Evolutionary conservation across 768 basidiomycete genomes (phyloP), one percentile per base, ranked within the genome.

Genomic region (Cystobasidium ongulense): DNA sequence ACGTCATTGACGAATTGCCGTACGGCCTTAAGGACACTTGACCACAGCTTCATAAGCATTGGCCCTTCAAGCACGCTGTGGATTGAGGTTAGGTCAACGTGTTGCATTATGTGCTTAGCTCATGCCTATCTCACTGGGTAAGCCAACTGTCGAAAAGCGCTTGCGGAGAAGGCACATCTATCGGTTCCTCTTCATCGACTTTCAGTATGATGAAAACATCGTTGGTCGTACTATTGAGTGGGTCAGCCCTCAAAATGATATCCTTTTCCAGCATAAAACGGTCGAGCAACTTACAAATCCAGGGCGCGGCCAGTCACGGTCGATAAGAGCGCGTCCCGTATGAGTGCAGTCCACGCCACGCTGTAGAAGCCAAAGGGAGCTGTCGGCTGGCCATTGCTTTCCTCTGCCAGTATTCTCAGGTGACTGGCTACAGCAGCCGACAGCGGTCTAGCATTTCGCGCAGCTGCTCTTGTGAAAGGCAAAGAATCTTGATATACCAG

Each of bases 11-110:
- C 54, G 27, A 71, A 71, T 17, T 10, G 36, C n/a, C 68, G 50
- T 11, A 23, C 38, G 1, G 23, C 46, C 52, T 46, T 8, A 11
- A 71, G 50, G 2, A 54, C 68, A 18, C 33, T 25, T n/a, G 68
- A 53, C 68, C 68, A 71, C 2, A 71, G 18, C 53, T 71, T 53
- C 68, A 71, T 71, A 1, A 71, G 68, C 13, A 13, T 27, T 18
- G 53, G 33, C 3, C 68, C 68, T 39, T 71, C 68, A 4, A 43
- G 17, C 13, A 17, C 2, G 36, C 35, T 61, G 29, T 8, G 17
- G 23, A 39, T 33, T 8, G 11, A 36, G 33, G 61, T 39, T 23
- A 39, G 31, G 13, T n/a, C 27, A 31, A 15, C 15, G 57, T 31
- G 13, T 27, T 59, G 25, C 11, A 59, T 59, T n/a, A 11, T 25